A percentile compares a stretch with the other conserved stretches of the same genome.
phyloP scores from a whole-genome alignment of 2,329 filamentous ascomycete species.

The Fusarium sp. region DNA sequence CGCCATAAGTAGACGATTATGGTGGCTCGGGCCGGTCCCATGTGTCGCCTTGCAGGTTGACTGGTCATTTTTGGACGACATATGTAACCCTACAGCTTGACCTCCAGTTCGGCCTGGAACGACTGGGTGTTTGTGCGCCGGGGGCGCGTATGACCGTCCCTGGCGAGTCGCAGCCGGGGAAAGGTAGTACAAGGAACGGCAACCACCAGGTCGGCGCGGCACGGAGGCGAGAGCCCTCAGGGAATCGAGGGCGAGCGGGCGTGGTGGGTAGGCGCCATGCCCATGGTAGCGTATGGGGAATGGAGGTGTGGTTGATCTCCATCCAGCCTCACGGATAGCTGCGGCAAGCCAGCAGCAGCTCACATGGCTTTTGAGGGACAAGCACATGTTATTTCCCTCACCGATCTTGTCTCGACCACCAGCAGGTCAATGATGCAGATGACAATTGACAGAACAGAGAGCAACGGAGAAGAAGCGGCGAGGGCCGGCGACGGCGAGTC shows the following conservation, averaged over 20 bases:
- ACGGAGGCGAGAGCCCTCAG: constrained; percentile 16
- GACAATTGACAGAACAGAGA: background rate
- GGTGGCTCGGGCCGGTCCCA: constrained; percentile 47
- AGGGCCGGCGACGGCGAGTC: constrained; percentile 9
- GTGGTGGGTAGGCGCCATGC: constrained; percentile 17
- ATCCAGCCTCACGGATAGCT: constrained; percentile 12
- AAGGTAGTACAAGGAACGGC: constrained; percentile 4
- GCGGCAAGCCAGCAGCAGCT: constrained; percentile 6
- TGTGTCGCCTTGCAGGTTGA: constrained; percentile 44
- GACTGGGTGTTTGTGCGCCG: constrained; percentile 25
- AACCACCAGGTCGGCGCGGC: constrained; percentile 14
- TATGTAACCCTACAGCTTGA: constrained; percentile 20
- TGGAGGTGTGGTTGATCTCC: constrained; percentile 21
- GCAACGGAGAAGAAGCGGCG: background rate
- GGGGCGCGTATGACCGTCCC: constrained; percentile 28
- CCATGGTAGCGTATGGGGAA: constrained; percentile 12
- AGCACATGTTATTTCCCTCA: constrained; percentile 8
- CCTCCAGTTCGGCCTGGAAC: constrained; percentile 23
- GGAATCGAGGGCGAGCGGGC: constrained; percentile 24
- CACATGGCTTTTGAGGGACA: constrained; percentile 21
- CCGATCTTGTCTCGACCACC: constrained; percentile 7
- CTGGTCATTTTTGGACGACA: constrained; percentile 33
- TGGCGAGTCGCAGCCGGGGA: constrained; percentile 29
- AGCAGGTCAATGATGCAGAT: constrained; percentile 19
- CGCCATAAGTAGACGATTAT: constrained; percentile 16